Base-by-base conservation (phyloP, 2,329 filamentous ascomycete genomes). In the Knufia fluminis region DNA sequence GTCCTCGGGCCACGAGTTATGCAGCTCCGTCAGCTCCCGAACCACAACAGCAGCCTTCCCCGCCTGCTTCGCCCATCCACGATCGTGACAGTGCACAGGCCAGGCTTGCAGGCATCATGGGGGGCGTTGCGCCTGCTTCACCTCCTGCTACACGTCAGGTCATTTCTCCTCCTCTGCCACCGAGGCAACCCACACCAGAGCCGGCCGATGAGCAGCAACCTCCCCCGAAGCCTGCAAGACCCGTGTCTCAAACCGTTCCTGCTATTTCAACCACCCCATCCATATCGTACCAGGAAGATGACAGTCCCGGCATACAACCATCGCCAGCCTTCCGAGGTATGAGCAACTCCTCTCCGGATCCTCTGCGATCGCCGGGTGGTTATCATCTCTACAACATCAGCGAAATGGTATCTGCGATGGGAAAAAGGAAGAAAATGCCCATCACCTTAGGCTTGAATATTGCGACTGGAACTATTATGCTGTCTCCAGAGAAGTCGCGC, bases 341-440 rank as follows among this genome's bases (percentile, higher is more conserved):
- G n/a, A 67, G 68, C 43, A 58, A 70, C 49, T 55, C 59, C 26
- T 70, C 76, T 2, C 71, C 73, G 20, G 58, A 51, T 23, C 58
- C 56, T 52, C 32, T 60, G 47, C 63, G 66, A 24, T 82, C 83
- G 1, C 86, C 86, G 3, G 86, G 86, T 16, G 87, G 86, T 1
- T 97, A 90, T 63, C 90, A 94, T 62, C 75, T 97, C 66, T 97
- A 96, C 69, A 96, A 95, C 60, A 90, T 97, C 60, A 94, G 90
- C 64, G 91, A 97, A 68, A 95, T 95, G 85, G 80, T 95, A 3
- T 91, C 89, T n/a, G 81, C 92, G 39, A 90, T 95, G 80, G 91
- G 91, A 50, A 95, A 94, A 72, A 85, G 86, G 61, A 95, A 95
- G 74, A 97, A 97, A 71, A 92, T 96, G 86, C 89, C 91, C 1